Conservation (phyloP, 2,329 filamentous ascomycete species). For the Botrytis fabae region DNA sequence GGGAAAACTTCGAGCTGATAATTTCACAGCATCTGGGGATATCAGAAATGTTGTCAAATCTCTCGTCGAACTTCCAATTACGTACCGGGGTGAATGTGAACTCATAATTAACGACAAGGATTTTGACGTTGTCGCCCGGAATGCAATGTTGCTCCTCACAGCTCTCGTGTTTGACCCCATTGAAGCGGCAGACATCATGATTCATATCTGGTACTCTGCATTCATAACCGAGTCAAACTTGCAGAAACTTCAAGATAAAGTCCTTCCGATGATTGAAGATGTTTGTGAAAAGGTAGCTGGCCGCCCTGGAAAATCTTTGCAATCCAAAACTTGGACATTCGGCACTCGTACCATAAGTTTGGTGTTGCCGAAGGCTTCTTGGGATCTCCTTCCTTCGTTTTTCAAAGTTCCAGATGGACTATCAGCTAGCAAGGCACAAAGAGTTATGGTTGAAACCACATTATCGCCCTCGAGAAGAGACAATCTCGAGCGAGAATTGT, state of each 20-base stretch:
- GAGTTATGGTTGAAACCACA: conserved; percentile 38
- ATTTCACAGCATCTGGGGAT: conserved; percentile 43
- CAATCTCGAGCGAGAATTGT: conserved; percentile 40
- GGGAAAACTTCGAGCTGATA: background rate
- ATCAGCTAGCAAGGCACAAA: conserved; percentile 31
- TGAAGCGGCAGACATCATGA: conserved; percentile 15
- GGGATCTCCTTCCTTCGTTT: conserved; percentile 38
- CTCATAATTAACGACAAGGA: conserved; percentile 34
- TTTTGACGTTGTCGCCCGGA: conserved; percentile 25
- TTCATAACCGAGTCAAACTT: background rate
- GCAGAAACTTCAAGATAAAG: background rate
- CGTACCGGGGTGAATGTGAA: conserved; percentile 41
- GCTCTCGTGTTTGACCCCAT: conserved; percentile 4
- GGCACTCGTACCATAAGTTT: conserved; percentile 3
- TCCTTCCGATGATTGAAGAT: conserved; percentile 11
- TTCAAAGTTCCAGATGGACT: conserved; percentile 38
- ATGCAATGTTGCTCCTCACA: conserved; percentile 14
- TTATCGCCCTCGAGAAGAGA: conserved; percentile 40
- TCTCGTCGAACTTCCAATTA: conserved; percentile 3
- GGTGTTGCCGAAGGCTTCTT: conserved; percentile 29
- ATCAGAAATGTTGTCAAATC: conserved; percentile 46
- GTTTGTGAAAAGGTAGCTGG: background rate
- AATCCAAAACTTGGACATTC: conserved; percentile 20
- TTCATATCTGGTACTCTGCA: conserved; percentile 22
- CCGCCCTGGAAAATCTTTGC: background rate